phyloP scores from a whole-genome alignment of 495 filamentous ascomycete genomes.

The Xylaria grammica region DNA sequence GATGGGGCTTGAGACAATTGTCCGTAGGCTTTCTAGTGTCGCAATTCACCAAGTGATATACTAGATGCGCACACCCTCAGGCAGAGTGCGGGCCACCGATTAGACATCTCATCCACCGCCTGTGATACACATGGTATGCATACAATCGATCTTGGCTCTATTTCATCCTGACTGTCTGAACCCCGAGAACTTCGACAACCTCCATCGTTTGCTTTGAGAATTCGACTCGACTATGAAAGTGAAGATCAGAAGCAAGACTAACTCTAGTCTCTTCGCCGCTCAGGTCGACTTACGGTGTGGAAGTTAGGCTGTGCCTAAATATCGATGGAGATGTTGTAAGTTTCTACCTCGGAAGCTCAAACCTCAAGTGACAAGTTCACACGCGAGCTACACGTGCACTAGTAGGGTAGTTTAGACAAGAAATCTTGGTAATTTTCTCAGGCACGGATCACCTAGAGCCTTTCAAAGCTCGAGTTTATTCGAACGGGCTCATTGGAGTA shows the following conservation, averaged over 20 bases:
- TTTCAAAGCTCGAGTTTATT: conserved; percentile 18
- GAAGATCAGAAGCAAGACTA: neutral
- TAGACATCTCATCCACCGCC: too few species aligned
- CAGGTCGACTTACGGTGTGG: neutral
- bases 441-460: neutral
- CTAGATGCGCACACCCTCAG: too few species aligned
- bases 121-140: too few species aligned
- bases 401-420: neutral
- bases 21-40: too few species aligned
- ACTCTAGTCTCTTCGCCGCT: too few species aligned
- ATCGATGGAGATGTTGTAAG: neutral
- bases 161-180: neutral
- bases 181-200: neutral
- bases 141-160: too few species aligned
- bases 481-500: conserved; percentile 34
- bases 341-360: neutral
- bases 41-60: too few species aligned
- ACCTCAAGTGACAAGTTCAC: neutral
- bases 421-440: neutral
- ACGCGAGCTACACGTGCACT: neutral
- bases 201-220: neutral
- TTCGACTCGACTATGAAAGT: neutral
- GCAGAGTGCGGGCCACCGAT: too few species aligned
- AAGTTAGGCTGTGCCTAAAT: neutral
- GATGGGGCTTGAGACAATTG: too few species aligned